Evolutionary conservation across 345 rosid genomes (phyloP).

Genomic region (Syzygium jambos): DNA sequence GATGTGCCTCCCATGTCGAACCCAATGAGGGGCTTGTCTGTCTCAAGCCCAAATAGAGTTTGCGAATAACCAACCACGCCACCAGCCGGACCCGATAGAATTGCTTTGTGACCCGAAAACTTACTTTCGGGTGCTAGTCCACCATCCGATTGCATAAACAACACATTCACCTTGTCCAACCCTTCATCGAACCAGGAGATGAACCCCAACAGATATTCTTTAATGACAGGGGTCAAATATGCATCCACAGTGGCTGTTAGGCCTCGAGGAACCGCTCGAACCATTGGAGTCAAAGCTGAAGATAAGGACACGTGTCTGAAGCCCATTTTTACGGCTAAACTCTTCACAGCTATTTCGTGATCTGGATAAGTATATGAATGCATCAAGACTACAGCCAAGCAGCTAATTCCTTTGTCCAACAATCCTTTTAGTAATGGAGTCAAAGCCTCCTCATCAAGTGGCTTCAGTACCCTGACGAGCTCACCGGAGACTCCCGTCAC

Average conservation of each 20-base stretch:
- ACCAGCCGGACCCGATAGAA: slow-evolving; percentile 96
- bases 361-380: slow-evolving; percentile 88
- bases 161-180: slow-evolving; percentile 64
- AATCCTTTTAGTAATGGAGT: slow-evolving; percentile 47
- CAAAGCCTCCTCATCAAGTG: slow-evolving; percentile 52
- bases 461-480: slow-evolving; percentile 66
- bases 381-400: slow-evolving; percentile 89
- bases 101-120: slow-evolving; percentile 97
- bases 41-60: slow-evolving; percentile 84
- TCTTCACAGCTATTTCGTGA: slow-evolving; percentile 79
- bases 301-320: slow-evolving; percentile 89
- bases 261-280: slow-evolving; percentile 97
- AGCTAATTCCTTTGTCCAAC: slow-evolving; percentile 69
- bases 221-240: slow-evolving; percentile 84
- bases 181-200: slow-evolving; percentile 82
- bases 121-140: slow-evolving; percentile 90
- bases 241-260: slow-evolving; percentile 96
- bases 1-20: slow-evolving; percentile 99
- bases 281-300: slow-evolving; percentile 93
- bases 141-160: slow-evolving; percentile 98
- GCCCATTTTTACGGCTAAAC: slow-evolving; percentile 69
- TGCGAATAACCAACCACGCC: slow-evolving; percentile 98
- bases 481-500: slow-evolving; percentile 83
- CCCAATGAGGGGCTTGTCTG: slow-evolving; percentile 89
- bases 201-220: slow-evolving; percentile 85